Evolutionary conservation across 1,284 basidiomycete genomes (phyloP).

Genomic region (Ceratobasidium sp.): DNA sequence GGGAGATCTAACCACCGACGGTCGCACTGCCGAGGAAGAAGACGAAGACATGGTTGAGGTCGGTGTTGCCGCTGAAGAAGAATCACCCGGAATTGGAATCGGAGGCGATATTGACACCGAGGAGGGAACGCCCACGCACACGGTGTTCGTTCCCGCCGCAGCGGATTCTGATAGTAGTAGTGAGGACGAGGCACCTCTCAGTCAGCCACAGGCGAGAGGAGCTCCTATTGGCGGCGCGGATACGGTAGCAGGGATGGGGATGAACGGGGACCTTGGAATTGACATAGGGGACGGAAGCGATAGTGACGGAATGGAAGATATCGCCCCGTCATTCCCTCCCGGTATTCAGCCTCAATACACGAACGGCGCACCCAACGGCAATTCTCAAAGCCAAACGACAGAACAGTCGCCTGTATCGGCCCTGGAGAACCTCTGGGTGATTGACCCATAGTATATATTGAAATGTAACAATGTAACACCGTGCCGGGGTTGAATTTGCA

Average conservation of each 20-base stretch:
- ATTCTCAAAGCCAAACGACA: neutral
- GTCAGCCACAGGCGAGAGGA: neutral
- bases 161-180: conserved; percentile 29
- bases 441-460: conserved; percentile 32
- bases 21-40: neutral
- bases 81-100: neutral
- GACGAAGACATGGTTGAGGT: conserved; percentile 39
- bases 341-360: neutral
- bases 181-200: conserved; percentile 23
- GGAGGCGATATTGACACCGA: conserved; percentile 2
- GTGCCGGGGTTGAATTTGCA: conserved; percentile 14
- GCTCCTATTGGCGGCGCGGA: neutral
- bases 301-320: conserved; percentile 33
- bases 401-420: conserved; percentile 18
- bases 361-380: conserved; percentile 4
- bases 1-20: neutral
- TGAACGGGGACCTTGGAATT: neutral
- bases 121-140: conserved; percentile 37
- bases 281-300: conserved; percentile 7
- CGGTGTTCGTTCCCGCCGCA: conserved; percentile 16
- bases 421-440: conserved; percentile 25
- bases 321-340: neutral
- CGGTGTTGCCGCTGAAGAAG: conserved; percentile 18
- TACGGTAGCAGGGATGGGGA: neutral
- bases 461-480: conserved; percentile 23